Conservation (phyloP, 148 eudicot genomes). For the Fagopyrum tataricum region DNA sequence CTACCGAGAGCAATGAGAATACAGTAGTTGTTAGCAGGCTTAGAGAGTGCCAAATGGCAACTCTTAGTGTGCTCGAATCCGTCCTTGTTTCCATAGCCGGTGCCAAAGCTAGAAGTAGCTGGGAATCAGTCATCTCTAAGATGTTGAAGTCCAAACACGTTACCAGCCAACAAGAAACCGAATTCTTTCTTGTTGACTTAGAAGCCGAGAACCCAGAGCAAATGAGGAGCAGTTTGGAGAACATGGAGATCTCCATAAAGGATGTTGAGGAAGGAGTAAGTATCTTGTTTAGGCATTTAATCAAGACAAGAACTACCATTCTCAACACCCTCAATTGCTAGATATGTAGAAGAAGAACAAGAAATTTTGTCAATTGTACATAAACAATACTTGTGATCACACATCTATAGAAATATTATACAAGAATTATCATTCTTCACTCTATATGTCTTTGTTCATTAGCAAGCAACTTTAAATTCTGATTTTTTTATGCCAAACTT, state of each 20-base stretch:
- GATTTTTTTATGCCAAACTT: background rate
- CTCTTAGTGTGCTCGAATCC: background rate
- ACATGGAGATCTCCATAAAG: constrained; percentile 1
- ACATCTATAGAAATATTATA: background rate
- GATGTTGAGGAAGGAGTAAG: background rate
- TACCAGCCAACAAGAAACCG: background rate
- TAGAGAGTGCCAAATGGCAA: constrained; percentile 1
- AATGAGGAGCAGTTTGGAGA: background rate
- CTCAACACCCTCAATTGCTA: constrained; percentile 10
- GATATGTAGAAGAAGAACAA: background rate
- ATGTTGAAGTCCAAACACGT: constrained; percentile 2
- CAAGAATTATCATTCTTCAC: background rate
- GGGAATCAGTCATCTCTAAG: constrained; percentile 2
- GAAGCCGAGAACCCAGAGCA: background rate
- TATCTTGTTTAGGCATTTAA: constrained; percentile 5
- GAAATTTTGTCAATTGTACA: constrained; percentile 5
- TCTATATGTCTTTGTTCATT: background rate
- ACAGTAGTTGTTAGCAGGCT: background rate
- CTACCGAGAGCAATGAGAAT: background rate
- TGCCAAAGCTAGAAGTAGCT: background rate
- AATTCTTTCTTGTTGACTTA: constrained; percentile 1
- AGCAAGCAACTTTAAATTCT: background rate
- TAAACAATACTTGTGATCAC: background rate
- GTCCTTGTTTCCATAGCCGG: background rate
- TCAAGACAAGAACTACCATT: constrained; percentile 8